Conservation (phyloP, 169 alveolate species). For the Fabrea salina region DNA sequence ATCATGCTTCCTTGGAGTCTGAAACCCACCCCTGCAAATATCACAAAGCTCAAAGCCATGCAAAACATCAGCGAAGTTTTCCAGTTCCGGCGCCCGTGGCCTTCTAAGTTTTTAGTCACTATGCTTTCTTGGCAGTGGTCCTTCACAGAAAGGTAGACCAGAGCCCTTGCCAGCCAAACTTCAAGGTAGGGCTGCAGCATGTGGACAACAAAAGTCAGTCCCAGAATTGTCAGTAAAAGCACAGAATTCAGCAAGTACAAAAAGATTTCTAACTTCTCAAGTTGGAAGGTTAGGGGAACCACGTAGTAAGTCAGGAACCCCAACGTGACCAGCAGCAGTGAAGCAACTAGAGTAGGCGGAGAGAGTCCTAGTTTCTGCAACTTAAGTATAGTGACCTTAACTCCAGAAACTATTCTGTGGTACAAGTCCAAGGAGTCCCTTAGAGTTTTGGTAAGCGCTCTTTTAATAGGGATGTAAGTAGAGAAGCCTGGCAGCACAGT, state of each 20-base stretch:
- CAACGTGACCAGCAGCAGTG: slow-evolving; percentile 58
- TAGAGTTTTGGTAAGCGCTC: slow-evolving; percentile 72
- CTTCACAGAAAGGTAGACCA: slow-evolving; percentile 44
- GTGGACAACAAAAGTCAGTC: slow-evolving; percentile 67
- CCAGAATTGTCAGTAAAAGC: slow-evolving; percentile 73
- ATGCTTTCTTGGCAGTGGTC: slow-evolving; percentile 64
- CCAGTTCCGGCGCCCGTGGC: slow-evolving; percentile 76
- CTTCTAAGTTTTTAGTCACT: slow-evolving; percentile 71
- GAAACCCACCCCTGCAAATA: slow-evolving; percentile 79
- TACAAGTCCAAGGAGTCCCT: slow-evolving; percentile 78
- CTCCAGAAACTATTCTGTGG: slow-evolving; percentile 67
- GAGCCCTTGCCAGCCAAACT: slow-evolving; percentile 34
- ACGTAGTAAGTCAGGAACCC: slow-evolving; percentile 80
- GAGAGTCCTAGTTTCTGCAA: slow-evolving; percentile 81
- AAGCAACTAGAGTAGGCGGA: slow-evolving; percentile 50
- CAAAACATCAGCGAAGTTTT: slow-evolving; percentile 82
- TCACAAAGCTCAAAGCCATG: slow-evolving; percentile 73
- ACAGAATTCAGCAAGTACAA: slow-evolving; percentile 69
- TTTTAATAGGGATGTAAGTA: slow-evolving; percentile 71
- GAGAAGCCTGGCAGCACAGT: slow-evolving; percentile 71
- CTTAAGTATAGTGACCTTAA: slow-evolving; percentile 62
- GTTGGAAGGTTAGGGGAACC: slow-evolving; percentile 74
- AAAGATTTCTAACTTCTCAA: slow-evolving; percentile 55
- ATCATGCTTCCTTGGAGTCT: slow-evolving; percentile 62
- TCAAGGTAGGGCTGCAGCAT: slow-evolving; percentile 60